Evolutionary conservation across 23 red algal species (phyloP).

Genomic region (Gracilaria gracilis): DNA sequence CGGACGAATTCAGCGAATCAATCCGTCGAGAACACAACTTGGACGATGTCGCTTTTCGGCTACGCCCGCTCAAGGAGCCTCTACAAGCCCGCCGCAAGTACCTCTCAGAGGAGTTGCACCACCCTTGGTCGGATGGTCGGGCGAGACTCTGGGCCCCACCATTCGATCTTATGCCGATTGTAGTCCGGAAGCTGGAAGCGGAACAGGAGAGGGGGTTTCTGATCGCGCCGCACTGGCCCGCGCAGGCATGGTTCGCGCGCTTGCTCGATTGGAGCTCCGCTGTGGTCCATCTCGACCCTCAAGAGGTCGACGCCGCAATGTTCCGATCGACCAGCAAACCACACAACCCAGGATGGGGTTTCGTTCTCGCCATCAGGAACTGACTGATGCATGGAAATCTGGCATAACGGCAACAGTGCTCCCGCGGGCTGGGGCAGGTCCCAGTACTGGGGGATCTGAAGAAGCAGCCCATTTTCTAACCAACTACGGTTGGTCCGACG

Average conservation of each 20-base stretch:
- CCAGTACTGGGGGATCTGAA: no score
- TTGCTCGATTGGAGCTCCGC: no score
- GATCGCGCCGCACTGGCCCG: background rate
- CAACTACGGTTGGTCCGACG: no score
- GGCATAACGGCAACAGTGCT: background rate
- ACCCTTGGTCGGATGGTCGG: background rate
- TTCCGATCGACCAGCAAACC: background rate
- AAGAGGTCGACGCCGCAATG: background rate
- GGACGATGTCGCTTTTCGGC: background rate
- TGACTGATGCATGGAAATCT: background rate
- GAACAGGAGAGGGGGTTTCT: background rate
- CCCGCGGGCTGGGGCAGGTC: background rate
- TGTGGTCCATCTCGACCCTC: no score
- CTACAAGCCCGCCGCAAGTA: background rate
- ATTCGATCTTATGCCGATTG: background rate
- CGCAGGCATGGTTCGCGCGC: background rate
- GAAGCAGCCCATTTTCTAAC: no score
- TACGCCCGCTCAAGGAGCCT: background rate
- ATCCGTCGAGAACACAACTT: background rate
- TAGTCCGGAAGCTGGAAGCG: background rate
- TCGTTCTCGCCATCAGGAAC: background rate
- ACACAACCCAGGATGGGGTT: background rate
- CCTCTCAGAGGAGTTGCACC: background rate
- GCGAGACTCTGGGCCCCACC: background rate
- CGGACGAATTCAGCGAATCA: background rate